These are phyloP conservation scores for Marasmius sp. DNA, from an alignment of 1,284 basidiomycete species.

Conservation along the genomic window DNA sequence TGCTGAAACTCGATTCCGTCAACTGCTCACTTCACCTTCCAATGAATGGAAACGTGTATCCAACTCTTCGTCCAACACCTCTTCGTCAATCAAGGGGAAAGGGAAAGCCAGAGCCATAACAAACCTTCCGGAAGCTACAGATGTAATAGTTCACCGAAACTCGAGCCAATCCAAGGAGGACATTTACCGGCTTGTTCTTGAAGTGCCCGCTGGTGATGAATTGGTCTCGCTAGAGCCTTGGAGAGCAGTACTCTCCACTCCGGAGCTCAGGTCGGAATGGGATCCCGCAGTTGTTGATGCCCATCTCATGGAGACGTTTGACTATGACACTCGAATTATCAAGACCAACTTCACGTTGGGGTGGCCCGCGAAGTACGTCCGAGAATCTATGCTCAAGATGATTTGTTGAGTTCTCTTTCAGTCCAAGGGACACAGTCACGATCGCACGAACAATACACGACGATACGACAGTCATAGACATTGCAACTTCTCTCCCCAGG, in stretches of 20 bases:
- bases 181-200: constrained; percentile 82
- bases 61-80: constrained; percentile 36
- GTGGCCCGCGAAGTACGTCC: constrained; percentile 91
- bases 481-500: constrained; percentile 94
- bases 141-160: constrained; percentile 72
- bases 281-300: constrained; percentile 90
- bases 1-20: constrained; percentile 71
- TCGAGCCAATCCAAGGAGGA: constrained; percentile 65
- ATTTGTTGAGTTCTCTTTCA: constrained; percentile 32
- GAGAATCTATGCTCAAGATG: constrained; percentile 3
- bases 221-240: constrained; percentile 74
- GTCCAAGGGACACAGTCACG: constrained; percentile 90
- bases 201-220: constrained; percentile 69
- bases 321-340: constrained; percentile 80
- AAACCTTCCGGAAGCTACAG: constrained; percentile 55
- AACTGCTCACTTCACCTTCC: constrained; percentile 62
- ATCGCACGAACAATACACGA: constrained; percentile 87
- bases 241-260: constrained; percentile 80
- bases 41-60: constrained; percentile 73
- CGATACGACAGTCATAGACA: constrained; percentile 82
- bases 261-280: constrained; percentile 88
- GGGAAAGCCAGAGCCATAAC: constrained; percentile 52
- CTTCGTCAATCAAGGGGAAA: constrained; percentile 45
- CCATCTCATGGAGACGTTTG: constrained; percentile 83
- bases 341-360: constrained; percentile 92